These are phyloP conservation scores for Capniomyces stellatus DNA, from an alignment of 371 early-diverging fungal genomes.

Conservation along the genomic window DNA sequence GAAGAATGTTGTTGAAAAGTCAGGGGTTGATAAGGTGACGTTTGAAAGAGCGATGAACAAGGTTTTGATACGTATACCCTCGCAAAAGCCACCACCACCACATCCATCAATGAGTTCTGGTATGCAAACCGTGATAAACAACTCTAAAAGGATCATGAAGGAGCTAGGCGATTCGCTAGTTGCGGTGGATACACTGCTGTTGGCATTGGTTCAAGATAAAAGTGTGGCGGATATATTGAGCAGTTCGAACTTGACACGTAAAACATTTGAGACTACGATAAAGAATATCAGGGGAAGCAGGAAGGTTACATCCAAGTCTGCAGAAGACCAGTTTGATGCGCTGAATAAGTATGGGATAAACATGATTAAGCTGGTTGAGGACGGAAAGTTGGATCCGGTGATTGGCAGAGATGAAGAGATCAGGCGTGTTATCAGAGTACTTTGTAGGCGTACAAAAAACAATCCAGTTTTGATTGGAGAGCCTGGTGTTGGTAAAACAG, in stretches of 20 bases:
- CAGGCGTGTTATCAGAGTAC: slow-evolving; percentile 50
- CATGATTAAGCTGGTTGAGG: slow-evolving; percentile 42
- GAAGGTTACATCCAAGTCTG: slow-evolving; percentile 62
- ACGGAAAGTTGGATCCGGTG: slow-evolving; percentile 58
- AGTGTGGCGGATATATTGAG: slow-evolving; percentile 39
- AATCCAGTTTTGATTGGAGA: slow-evolving; percentile 85
- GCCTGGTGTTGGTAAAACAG: slow-evolving; percentile 94
- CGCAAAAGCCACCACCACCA: slow-evolving; percentile 73
- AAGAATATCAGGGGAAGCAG: slow-evolving; percentile 65
- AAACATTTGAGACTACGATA: slow-evolving; percentile 56
- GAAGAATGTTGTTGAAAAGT: slow-evolving; percentile 52
- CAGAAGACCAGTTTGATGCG: slow-evolving; percentile 67
- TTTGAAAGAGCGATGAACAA: slow-evolving; percentile 65
- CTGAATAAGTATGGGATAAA: slow-evolving; percentile 86
- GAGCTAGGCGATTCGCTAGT: slow-evolving; percentile 66
- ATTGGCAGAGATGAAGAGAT: slow-evolving; percentile 76
- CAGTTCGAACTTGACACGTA: slow-evolving; percentile 48
- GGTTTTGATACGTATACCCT: slow-evolving; percentile 52
- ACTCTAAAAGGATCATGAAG: slow-evolving; percentile 29
- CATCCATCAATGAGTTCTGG: slow-evolving; percentile 36
- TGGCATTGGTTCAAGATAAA: slow-evolving; percentile 53
- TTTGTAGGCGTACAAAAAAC: slow-evolving; percentile 76
- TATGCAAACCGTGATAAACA: slow-evolving; percentile 26
- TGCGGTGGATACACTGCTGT: slow-evolving; percentile 71
- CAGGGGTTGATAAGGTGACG: slow-evolving; percentile 54